Evolutionary conservation across 768 basidiomycete genomes (phyloP).

Genomic region (Glaciozyma antarctica): DNA sequence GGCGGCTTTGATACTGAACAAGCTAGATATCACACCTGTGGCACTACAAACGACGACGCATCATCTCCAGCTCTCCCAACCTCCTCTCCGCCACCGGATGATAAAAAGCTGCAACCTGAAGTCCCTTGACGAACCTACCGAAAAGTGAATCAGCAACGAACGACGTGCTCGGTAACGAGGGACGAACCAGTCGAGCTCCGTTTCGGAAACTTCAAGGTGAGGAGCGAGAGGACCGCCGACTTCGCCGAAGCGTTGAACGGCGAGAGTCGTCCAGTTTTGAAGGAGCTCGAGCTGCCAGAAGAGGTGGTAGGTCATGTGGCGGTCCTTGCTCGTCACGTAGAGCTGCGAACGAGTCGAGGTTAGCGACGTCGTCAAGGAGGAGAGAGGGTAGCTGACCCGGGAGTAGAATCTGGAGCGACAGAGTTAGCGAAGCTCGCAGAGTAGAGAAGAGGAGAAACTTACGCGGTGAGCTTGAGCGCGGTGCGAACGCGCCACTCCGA

Average conservation of each 20-base stretch:
- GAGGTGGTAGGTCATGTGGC: slow-evolving; percentile 12
- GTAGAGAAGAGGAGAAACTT: neutral
- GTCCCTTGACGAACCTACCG: slow-evolving; percentile 9
- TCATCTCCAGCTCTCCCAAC: slow-evolving; percentile 2
- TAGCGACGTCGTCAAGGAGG: neutral
- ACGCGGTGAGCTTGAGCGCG: slow-evolving; percentile 18
- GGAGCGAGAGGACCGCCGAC: neutral
- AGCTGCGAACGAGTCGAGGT: neutral
- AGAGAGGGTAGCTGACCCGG: neutral
- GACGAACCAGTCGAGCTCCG: slow-evolving; percentile 19
- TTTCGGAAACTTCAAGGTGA: neutral
- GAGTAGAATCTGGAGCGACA: neutral
- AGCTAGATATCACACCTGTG: too few relatives aligned
- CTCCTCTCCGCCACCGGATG: slow-evolving; percentile 8
- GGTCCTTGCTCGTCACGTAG: neutral
- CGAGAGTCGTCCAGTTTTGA: slow-evolving; percentile 8
- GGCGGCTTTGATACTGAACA: too few relatives aligned
- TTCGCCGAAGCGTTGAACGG: slow-evolving; percentile 12
- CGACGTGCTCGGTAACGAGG: too few relatives aligned
- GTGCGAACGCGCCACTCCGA: slow-evolving; percentile 13
- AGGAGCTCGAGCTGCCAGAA: slow-evolving; percentile 19
- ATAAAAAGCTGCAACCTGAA: slow-evolving; percentile 5
- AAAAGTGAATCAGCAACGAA: too few relatives aligned
- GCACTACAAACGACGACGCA: neutral
- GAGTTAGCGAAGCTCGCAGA: neutral